phyloP scores from a whole-genome alignment of 176 grass and related monocot genomes.

The Zea mays region Zm-B73-REFERENCE-NAM-5.0 NC_050105.1:145098501-145099000 shows the following conservation, averaged over 20 bases:
- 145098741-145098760: constrained; percentile 93
- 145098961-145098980: constrained; percentile 58
- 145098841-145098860: constrained; percentile 18
- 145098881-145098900: constrained; percentile 87
- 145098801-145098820: constrained; percentile 8
- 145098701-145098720: constrained; percentile 68
- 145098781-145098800: constrained; percentile 60
- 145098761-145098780: constrained; percentile 72
- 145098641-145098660: constrained; percentile 21
- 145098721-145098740: constrained; percentile 98
- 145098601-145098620: constrained; percentile 87
- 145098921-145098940: constrained; percentile 56
- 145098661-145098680: not conserved
- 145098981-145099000: constrained; percentile 37
- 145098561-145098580: constrained; percentile 39
- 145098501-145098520: not conserved
- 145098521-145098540: not conserved
- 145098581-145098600: constrained; percentile 76
- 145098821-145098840: constrained; percentile 5
- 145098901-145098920: constrained; percentile 96
- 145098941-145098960: constrained; percentile 32
- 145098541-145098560: not conserved
- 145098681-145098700: constrained; percentile 1
- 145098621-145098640: constrained; percentile 24
- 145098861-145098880: constrained; percentile 50